These are phyloP conservation scores for Nannizzia gypsea DNA, from an alignment of 2,329 filamentous ascomycete genomes.

Conservation along the genomic window DNA sequence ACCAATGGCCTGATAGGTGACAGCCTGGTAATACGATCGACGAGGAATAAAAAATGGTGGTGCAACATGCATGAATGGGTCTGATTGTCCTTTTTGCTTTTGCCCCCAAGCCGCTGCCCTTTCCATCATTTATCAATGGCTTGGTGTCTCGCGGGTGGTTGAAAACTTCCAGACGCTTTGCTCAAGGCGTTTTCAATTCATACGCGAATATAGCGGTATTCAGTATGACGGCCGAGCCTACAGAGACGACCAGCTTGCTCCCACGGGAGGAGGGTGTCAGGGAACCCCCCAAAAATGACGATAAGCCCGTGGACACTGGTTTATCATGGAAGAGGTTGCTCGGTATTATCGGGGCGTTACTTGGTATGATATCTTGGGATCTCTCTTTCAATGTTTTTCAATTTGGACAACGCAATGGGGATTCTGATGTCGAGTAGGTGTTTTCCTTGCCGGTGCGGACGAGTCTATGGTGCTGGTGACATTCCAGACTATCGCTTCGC, in stretches of 20 bases:
- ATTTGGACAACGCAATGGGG: neutral
- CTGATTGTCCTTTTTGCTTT: neutral
- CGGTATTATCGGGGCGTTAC: neutral
- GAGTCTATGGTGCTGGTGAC: conserved; percentile 4
- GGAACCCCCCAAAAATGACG: neutral
- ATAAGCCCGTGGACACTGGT: neutral
- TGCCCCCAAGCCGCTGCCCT: neutral
- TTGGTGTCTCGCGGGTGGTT: neutral
- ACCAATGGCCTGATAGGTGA: neutral
- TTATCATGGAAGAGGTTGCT: neutral
- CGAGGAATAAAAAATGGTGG: neutral
- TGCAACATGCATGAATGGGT: neutral
- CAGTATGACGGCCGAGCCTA: neutral
- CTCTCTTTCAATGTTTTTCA: no score
- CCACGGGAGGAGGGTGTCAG: neutral
- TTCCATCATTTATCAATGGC: neutral
- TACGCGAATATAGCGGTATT: neutral
- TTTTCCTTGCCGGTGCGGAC: conserved; percentile 3
- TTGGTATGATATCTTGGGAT: neutral
- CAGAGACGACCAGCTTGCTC: conserved; percentile 1
- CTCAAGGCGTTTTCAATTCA: neutral
- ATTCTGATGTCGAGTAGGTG: neutral
- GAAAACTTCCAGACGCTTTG: neutral
- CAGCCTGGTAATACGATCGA: neutral
- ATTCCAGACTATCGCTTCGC: conserved; percentile 1